A percentile compares a stretch with the other conserved stretches of the same genome.
These are phyloP conservation scores for Lomentospora prolificans DNA, from an alignment of 2,329 filamentous ascomycete species.

Conservation along the genomic window DNA sequence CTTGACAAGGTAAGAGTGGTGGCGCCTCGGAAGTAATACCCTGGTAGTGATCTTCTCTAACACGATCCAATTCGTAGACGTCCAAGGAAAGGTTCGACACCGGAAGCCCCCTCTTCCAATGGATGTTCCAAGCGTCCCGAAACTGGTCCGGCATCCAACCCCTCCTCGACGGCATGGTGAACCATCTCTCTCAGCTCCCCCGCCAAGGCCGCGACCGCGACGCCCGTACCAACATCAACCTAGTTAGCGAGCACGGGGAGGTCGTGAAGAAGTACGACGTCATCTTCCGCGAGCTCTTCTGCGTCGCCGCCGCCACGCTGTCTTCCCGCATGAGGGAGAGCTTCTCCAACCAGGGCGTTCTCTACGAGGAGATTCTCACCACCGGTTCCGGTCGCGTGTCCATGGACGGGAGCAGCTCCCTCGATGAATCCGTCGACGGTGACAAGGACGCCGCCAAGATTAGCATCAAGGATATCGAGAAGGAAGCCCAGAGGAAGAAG, in stretches of 20 bases:
- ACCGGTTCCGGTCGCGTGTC: conserved; percentile 27
- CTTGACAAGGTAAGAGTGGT: conserved; percentile 44
- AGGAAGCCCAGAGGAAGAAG: not conserved
- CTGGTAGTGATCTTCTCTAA: conserved; percentile 11
- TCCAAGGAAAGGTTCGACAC: conserved; percentile 66
- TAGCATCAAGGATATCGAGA: not conserved
- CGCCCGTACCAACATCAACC: conserved; percentile 26
- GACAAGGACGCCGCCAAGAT: not conserved
- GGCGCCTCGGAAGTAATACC: not conserved
- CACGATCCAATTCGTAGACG: conserved; percentile 13
- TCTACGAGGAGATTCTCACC: conserved; percentile 67
- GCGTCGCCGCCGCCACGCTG: conserved; percentile 65
- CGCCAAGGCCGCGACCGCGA: conserved; percentile 28
- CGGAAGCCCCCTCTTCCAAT: conserved; percentile 71
- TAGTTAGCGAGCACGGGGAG: conserved; percentile 43
- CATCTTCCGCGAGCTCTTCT: conserved; percentile 76
- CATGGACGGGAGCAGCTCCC: not conserved
- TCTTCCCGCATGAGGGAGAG: conserved; percentile 56
- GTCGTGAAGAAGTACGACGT: conserved; percentile 61
- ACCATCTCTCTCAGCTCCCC: conserved; percentile 50
- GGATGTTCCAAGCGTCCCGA: conserved; percentile 73
- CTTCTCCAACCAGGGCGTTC: conserved; percentile 52
- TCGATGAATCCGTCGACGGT: not conserved
- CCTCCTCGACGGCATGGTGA: conserved; percentile 62
- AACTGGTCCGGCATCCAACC: conserved; percentile 64